Evolutionary conservation across 2,329 filamentous ascomycete genomes (phyloP), one percentile per base, ranked within the genome.

Genomic region (Chrysoporthe austroafricana): DNA sequence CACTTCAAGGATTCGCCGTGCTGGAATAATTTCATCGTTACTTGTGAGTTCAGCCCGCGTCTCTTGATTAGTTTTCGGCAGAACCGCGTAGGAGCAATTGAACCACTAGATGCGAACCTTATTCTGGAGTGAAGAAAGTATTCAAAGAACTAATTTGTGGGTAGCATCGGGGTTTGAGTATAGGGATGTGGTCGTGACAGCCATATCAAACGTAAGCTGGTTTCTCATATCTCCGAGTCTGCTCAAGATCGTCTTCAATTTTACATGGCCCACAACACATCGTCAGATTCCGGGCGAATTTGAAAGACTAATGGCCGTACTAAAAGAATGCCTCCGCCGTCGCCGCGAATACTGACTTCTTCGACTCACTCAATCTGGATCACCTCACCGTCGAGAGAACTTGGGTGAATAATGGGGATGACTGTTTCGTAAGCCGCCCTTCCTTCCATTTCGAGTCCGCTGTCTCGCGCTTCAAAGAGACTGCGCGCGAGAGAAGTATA

Each of bases 1-100:
- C 83, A 84, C 18, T 81, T 88, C 71, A 83, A 87, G 68, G 85
- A 88, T 74, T 88, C 85, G 0, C 87, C 87, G 1, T 88, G 85
- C 78, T 89, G 87, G 87, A 88, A 84, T 2, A 90, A 87, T 73
- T 89, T 89, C 71, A 79, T 89, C 46, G 85, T 89, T 16, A 83
- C 83, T 43, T 87, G 82, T 71, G 80, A 72, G 74, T 67, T 7
- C n/a, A 18, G 16, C 7, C 7, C 14, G 9, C 16, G 5, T 7
- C 34, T 18, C 9, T 39, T 57, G 34, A 4, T 21, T 1, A 9
- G 18, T 34, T 18, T 9, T 8, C 16, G 4, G 5, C 34, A 32
- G n/a, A n/a, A 13, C 4, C n/a, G 9, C 7, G 36, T 11, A 7
- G 9, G 44, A 4, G 21, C 16, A 2, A 18, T 32, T 7, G 26